Evolutionary conservation across 768 basidiomycete species (phyloP).

Genomic region (Lepiota subincarnata): DNA sequence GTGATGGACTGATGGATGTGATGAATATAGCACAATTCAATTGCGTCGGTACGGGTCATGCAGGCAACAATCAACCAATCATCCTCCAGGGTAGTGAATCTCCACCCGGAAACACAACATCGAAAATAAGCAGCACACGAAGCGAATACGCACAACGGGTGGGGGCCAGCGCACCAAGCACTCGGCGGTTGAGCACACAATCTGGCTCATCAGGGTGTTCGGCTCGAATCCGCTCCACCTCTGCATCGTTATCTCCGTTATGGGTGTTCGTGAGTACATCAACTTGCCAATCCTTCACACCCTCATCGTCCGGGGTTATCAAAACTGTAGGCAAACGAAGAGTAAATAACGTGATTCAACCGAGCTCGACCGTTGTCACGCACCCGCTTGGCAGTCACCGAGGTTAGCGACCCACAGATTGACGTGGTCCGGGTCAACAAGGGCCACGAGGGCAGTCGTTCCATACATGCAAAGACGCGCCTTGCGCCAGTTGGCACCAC

Average conservation of each 20-base stretch:
- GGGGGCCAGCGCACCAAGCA: conserved; percentile 75
- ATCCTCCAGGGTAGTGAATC: not conserved
- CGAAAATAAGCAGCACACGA: conserved; percentile 15
- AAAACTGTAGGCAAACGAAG: conserved; percentile 6
- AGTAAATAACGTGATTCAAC: conserved; percentile 10
- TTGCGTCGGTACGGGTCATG: conserved; percentile 9
- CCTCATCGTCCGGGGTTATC: conserved; percentile 21
- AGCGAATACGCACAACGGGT: conserved; percentile 57
- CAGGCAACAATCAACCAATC: conserved; percentile 9
- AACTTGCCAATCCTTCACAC: conserved; percentile 50
- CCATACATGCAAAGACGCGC: conserved; percentile 75
- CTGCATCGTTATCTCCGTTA: conserved; percentile 64
- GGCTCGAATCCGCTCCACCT: conserved; percentile 56
- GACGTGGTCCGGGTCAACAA: conserved; percentile 64
- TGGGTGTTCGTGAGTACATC: conserved; percentile 62
- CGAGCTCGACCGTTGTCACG: conserved; percentile 23
- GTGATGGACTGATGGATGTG: conserved; percentile 7
- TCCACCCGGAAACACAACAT: conserved; percentile 8
- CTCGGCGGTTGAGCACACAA: conserved; percentile 59
- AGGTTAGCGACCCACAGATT: conserved; percentile 79
- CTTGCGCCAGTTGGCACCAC: conserved; percentile 59
- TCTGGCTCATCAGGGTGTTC: conserved; percentile 72
- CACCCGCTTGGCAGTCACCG: conserved; percentile 77
- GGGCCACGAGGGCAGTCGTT: conserved; percentile 69
- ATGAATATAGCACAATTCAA: conserved; percentile 5